Evolutionary conservation across 2,329 filamentous ascomycete species (phyloP).

Genomic region (Cytospora chrysosperma): DNA sequence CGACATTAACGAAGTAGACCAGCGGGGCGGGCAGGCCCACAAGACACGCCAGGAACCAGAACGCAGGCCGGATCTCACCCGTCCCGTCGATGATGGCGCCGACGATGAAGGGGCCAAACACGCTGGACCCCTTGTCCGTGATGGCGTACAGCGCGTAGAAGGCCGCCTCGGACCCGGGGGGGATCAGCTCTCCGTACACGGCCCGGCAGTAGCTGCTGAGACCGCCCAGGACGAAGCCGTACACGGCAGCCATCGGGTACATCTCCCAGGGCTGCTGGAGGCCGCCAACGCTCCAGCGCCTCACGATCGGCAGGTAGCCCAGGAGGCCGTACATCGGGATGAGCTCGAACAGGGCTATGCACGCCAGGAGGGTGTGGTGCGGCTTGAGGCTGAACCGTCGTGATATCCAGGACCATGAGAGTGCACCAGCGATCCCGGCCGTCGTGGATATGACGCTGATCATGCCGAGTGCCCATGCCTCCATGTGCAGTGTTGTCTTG

Average conservation of each 20-base stretch:
- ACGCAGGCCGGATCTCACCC: slow-evolving; percentile 80
- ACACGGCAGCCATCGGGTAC: slow-evolving; percentile 87
- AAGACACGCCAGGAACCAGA: slow-evolving; percentile 86
- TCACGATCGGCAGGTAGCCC: slow-evolving; percentile 80
- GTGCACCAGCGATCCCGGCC: slow-evolving; percentile 81
- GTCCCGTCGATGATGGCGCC: slow-evolving; percentile 85
- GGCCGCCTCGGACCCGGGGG: slow-evolving; percentile 88
- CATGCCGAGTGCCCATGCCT: slow-evolving; percentile 79
- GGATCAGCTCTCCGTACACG: slow-evolving; percentile 90
- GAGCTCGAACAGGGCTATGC: slow-evolving; percentile 84
- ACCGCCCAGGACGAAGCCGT: slow-evolving; percentile 92
- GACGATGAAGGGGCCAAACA: slow-evolving; percentile 93
- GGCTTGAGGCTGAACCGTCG: slow-evolving; percentile 67
- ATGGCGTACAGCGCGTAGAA: slow-evolving; percentile 98
- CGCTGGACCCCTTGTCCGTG: slow-evolving; percentile 91
- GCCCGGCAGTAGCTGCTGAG: slow-evolving; percentile 89
- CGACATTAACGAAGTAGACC: slow-evolving; percentile 82
- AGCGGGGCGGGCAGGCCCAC: slow-evolving; percentile 82
- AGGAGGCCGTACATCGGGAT: slow-evolving; percentile 90
- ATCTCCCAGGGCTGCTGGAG: slow-evolving; percentile 97
- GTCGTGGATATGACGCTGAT: slow-evolving; percentile 92
- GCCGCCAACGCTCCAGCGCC: slow-evolving; percentile 71
- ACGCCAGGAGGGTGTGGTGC: slow-evolving; percentile 87
- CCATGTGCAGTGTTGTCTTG: slow-evolving; percentile 90
- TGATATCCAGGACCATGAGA: slow-evolving; percentile 83